Conservation (phyloP, 2,329 filamentous ascomycete species). For the Mycosphaerelloides madeirae region DNA sequence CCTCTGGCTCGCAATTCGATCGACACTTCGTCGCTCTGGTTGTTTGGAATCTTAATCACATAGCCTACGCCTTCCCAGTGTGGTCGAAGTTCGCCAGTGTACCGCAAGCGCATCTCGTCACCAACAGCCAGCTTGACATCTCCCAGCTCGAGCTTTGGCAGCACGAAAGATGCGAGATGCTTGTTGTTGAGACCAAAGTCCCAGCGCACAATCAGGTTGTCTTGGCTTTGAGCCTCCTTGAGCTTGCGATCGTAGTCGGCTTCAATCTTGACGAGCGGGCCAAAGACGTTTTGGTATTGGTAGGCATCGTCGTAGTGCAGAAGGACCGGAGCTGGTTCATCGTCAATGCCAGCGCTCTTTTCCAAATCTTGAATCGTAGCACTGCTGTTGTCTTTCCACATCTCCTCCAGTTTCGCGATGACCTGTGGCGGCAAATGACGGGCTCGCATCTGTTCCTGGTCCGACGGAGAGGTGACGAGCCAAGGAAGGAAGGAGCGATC, state of each 20-base stretch:
- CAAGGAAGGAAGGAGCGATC: constrained; percentile 91
- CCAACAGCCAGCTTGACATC: constrained; percentile 97
- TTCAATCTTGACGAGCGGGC: constrained; percentile 96
- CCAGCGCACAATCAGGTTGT: constrained; percentile 91
- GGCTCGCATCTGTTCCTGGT: constrained; percentile 92
- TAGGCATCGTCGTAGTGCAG: constrained; percentile 95
- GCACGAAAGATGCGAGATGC: constrained; percentile 87
- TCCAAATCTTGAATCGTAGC: constrained; percentile 89
- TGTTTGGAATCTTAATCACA: constrained; percentile 98
- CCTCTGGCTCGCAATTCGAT: constrained; percentile 91
- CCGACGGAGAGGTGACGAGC: constrained; percentile 84
- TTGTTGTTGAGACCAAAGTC: constrained; percentile 96
- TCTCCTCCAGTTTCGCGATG: constrained; percentile 92
- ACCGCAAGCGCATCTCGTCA: constrained; percentile 96
- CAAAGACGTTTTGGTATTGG: constrained; percentile 98
- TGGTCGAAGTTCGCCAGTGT: constrained; percentile 86
- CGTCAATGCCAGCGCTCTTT: constrained; percentile 84
- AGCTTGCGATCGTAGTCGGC: constrained; percentile 96
- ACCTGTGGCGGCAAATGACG: constrained; percentile 89
- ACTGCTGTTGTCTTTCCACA: constrained; percentile 93
- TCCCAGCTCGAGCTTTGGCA: constrained; percentile 94
- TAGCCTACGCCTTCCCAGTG: constrained; percentile 98
- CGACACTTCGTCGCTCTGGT: constrained; percentile 95
- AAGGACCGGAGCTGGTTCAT: constrained; percentile 88
- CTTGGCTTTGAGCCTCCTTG: constrained; percentile 96